Evolutionary conservation across 2,329 filamentous ascomycete genomes (phyloP).

Genomic region (Talaromyces sp.): DNA sequence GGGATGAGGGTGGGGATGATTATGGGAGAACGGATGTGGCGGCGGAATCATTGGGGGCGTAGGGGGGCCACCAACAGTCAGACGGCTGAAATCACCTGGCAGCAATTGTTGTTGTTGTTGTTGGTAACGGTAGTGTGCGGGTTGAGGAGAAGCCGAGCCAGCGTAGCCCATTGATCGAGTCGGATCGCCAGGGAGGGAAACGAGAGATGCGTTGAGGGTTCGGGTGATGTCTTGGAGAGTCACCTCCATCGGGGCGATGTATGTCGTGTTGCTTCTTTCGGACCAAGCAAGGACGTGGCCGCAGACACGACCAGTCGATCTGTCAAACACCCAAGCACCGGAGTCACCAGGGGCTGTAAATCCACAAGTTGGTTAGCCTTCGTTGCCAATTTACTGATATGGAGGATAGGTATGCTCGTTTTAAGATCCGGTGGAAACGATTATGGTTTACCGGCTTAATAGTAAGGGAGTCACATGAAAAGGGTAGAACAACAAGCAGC

Average conservation of each 20-base stretch:
- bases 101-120: conserved; percentile 18
- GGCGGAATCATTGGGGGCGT: conserved; percentile 11
- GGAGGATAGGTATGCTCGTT: conserved; percentile 8
- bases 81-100: conserved; percentile 21
- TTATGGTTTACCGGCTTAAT: conserved; percentile 24
- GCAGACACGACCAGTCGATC: conserved; percentile 75
- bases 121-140: conserved; percentile 21
- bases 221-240: conserved; percentile 82
- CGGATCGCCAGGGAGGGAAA: conserved; percentile 67
- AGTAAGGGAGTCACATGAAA: conserved; percentile 3
- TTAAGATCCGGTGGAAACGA: conserved; percentile 12
- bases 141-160: conserved; percentile 5
- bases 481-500: conserved; percentile 9
- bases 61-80: conserved; percentile 16
- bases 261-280: conserved; percentile 76
- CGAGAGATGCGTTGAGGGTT: conserved; percentile 69
- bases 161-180: conserved; percentile 30
- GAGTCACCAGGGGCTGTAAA: conserved; percentile 71
- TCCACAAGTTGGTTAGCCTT: conserved; percentile 19
- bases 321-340: conserved; percentile 89
- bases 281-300: conserved; percentile 92
- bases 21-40: conserved; percentile 12
- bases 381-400: conserved; percentile 20
- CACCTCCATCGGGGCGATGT: conserved; percentile 94
- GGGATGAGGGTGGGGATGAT: background rate